A percentile compares a stretch with the other conserved stretches of the same genome.
phyloP scores from a whole-genome alignment of 148 eudicot species.

The Linanthus parryae region DNA sequence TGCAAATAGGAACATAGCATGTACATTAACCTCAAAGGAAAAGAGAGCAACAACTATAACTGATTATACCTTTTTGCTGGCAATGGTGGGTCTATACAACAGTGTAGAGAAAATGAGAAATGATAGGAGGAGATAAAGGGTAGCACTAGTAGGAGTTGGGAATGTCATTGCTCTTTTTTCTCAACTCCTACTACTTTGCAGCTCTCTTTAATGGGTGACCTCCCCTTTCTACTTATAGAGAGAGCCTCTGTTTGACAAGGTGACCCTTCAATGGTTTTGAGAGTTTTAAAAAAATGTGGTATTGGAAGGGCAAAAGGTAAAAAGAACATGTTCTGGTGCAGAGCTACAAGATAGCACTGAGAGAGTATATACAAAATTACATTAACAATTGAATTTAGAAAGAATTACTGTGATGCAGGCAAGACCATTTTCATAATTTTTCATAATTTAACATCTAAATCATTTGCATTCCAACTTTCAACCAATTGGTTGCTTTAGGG shows the following conservation, averaged over 20 bases:
- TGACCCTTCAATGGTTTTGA: neutral
- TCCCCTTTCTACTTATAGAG: constrained; percentile 13
- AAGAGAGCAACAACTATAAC: neutral
- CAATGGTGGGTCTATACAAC: constrained; percentile 38
- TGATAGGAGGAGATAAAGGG: constrained; percentile 20
- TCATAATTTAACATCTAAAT: too few species aligned
- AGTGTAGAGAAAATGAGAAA: constrained; percentile 22
- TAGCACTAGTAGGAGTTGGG: constrained; percentile 8
- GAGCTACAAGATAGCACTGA: constrained; percentile 11
- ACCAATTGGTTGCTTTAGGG: too few species aligned
- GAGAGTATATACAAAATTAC: too few species aligned
- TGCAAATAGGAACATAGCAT: neutral
- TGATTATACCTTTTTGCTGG: constrained; percentile 42
- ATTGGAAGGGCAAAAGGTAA: neutral
- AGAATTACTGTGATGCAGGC: too few species aligned
- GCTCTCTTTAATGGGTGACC: constrained; percentile 9
- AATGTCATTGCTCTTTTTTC: constrained; percentile 10
- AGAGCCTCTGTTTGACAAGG: neutral
- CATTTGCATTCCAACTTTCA: too few species aligned
- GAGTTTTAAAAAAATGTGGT: neutral
- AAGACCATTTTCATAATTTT: too few species aligned
- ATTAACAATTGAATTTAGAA: too few species aligned
- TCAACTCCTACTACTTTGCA: too few species aligned
- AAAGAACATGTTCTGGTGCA: neutral
- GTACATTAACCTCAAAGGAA: neutral